Percentiles rank a stretch among this genome's conserved stretches.
phyloP scores from a whole-genome alignment of 192 early-diverging fungal genomes.

The Obelidium mucronatum region DNA sequence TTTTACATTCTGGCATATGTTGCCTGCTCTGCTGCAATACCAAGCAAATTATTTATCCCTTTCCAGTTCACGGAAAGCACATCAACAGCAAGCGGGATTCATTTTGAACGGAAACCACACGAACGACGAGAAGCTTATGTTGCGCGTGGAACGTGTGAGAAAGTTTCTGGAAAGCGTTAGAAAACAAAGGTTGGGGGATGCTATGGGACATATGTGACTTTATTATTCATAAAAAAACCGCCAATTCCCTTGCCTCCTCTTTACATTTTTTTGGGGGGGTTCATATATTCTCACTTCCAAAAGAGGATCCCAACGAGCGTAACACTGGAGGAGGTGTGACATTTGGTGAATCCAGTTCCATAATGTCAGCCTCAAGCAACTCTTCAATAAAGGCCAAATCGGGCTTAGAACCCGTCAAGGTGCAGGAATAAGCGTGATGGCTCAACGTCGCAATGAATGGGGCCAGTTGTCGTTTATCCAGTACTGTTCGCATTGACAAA shows the following conservation, averaged over 20 bases:
- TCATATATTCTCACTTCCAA: too few relatives aligned
- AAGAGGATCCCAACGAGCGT: too few relatives aligned
- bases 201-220: background rate
- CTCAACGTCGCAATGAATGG: conserved; percentile 81
- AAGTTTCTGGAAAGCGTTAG: conserved; percentile 9
- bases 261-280: too few relatives aligned
- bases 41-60: conserved; percentile 56
- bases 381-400: conserved; percentile 81
- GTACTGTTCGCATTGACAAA: conserved; percentile 72
- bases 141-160: background rate
- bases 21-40: conserved; percentile 82
- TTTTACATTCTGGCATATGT: conserved; percentile 87
- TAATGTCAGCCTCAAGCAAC: conserved; percentile 60
- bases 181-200: background rate
- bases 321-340: background rate
- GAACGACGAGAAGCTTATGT: background rate
- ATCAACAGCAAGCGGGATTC: background rate
- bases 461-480: conserved; percentile 74
- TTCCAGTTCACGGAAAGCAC: background rate
- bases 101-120: background rate
- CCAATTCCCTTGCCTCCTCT: too few relatives aligned
- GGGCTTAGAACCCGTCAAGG: conserved; percentile 72
- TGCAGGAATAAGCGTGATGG: conserved; percentile 77
- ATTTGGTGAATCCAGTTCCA: conserved; percentile 19
- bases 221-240: too few relatives aligned